Evolutionary conservation across 164 flowering plant genomes (phyloP), one percentile per base, ranked within the genome.

Genomic region (Liquidambar formosana): DNA sequence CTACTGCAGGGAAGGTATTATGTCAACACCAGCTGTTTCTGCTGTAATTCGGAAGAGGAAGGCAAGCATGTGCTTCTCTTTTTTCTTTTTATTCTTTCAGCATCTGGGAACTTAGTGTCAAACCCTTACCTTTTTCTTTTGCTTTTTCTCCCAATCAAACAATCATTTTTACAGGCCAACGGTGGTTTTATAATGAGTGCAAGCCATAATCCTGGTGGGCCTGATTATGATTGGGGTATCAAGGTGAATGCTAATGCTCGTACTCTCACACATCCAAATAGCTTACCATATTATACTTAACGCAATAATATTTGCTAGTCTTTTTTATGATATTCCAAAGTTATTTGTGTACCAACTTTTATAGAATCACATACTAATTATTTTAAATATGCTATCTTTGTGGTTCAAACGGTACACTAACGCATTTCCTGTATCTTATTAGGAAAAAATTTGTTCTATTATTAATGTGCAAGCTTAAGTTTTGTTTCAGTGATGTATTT

Each of bases 151-250:
- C 52, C 19, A 28, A 33, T 8, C 57, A 25, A 52, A 27, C 2
- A 19, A n/a, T 57, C 51, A 16, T 49, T 70, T 61, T 66, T 52
- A 72, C 84, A 95, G 99, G 99, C 99, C 59, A 93, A 93, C 83
- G 99, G 99, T 71, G 99, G 99, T 52, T 95, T 95, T 74, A 92
- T 95, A 81, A 95, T 95, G 99, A 95, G 99, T 79, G 99, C 97
- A 65, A 95, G 99, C 78, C 98, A 95, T 73, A 95, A 95, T 83
- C 99, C 97, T 71, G 99, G 99, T 66, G 99, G 98, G 18, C 97
- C 96, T 66, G 98, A 95, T 59, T 89, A 95, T 78, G 99, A 95
- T 68, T 95, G 99, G 99, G 99, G 99, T 61, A 89, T 93, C 80
- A 95, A 95, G 98, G 99, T 94, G 71, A 78, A 43, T 51, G 51